Conservation (phyloP, 768 basidiomycete genomes). For the Lactarius vividus region DNA sequence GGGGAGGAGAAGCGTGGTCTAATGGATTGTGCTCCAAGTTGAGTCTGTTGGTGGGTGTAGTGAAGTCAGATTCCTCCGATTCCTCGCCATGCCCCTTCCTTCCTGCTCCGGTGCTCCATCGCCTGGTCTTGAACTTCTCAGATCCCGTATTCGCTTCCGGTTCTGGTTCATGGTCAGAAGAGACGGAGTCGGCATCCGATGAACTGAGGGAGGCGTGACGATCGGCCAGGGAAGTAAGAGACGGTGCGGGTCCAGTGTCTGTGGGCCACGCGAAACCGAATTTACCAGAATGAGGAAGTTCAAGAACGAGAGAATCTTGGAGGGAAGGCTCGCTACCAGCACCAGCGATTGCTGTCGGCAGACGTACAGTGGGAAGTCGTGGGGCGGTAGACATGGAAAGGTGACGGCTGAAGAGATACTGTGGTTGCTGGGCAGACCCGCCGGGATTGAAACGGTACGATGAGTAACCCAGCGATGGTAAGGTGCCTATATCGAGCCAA, state of each 20-base stretch:
- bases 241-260: conserved; percentile 42
- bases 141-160: neutral
- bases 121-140: conserved; percentile 5
- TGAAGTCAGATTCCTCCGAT: conserved; percentile 31
- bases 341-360: conserved; percentile 42
- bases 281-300: conserved; percentile 49
- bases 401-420: conserved; percentile 6
- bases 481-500: conserved; percentile 20
- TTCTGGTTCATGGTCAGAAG: conserved; percentile 44
- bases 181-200: conserved; percentile 50
- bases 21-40: conserved; percentile 35
- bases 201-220: conserved; percentile 42
- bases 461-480: conserved; percentile 12
- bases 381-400: conserved; percentile 34
- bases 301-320: conserved; percentile 46
- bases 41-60: conserved; percentile 35
- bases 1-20: conserved; percentile 33
- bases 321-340: conserved; percentile 42
- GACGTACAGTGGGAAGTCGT: conserved; percentile 49
- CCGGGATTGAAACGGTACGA: conserved; percentile 15
- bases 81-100: conserved; percentile 31
- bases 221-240: conserved; percentile 40
- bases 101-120: conserved; percentile 21
- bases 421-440: conserved; percentile 16
- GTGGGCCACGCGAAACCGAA: conserved; percentile 60